Conservation (phyloP, 2,329 filamentous ascomycete species). For the Teratosphaeria destructans region DNA sequence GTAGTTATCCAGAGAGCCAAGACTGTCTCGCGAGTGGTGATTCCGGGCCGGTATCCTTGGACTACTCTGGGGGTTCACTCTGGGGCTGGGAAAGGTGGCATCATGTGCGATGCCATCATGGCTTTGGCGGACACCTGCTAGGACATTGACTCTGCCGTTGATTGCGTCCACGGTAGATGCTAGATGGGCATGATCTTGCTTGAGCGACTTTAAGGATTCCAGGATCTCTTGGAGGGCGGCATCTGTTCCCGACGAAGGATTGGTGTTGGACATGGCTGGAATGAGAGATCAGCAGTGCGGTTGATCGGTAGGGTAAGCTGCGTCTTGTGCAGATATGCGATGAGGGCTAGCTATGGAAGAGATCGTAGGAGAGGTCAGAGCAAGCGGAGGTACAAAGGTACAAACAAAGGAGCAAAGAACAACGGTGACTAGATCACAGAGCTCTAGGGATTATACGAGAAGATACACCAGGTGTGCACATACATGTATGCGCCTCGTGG, state of each 20-base stretch:
- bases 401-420: background rate
- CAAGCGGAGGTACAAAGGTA: background rate
- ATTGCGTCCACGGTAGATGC: constrained; percentile 49
- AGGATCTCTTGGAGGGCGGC: constrained; percentile 45
- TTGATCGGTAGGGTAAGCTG: background rate
- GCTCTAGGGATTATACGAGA: background rate
- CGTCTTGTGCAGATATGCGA: background rate
- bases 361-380: background rate
- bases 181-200: constrained; percentile 46
- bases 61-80: constrained; percentile 7
- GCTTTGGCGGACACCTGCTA: constrained; percentile 48
- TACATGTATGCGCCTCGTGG: background rate
- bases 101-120: constrained; percentile 38
- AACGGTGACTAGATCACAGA: background rate
- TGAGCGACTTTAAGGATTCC: constrained; percentile 43
- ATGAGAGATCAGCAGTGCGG: background rate
- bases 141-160: constrained; percentile 50
- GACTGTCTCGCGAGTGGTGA: constrained; percentile 16
- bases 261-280: background rate
- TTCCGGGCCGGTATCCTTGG: constrained; percentile 13
- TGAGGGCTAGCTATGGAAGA: background rate
- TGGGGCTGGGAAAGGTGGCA: constrained; percentile 16
- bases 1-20: constrained; percentile 14
- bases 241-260: background rate
- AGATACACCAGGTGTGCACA: background rate